Base-by-base conservation (phyloP, 2,329 filamentous ascomycete genomes). In the Neurospora crassa region DNA sequence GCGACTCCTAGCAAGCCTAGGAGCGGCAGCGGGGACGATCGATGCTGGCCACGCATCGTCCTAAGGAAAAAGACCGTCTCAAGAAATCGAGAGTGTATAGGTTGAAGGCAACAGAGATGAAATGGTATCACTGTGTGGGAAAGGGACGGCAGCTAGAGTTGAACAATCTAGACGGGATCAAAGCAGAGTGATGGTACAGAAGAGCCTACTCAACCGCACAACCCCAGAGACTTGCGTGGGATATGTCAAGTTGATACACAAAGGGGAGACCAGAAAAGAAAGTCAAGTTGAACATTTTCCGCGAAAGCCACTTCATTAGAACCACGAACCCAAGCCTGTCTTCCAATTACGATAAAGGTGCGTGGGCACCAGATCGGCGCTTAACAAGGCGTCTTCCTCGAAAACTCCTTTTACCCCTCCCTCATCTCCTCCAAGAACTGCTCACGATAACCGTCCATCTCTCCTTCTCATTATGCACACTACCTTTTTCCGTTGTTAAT, bases 31-130 rank as follows among this genome's bases (percentile, higher is more conserved):
- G 72, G 40, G 4, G 63, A 47, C 24, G 72, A 70, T 43, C 71
- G 10, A 12, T 67, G 69, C 11, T 24, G 29, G 24, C 67, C 70
- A 12, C 73, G 68, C 76, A 77, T 77, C 67, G 63, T 73, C 73
- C 14, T 5, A 5, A 40, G 29, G 24, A 40, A 2, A 40, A 34
- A 59, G 67, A 74, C 59, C 43, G 69, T 4, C 34, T 47, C 45
- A 59, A 59, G 7, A 34, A 4, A 0, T 45, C 3, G 10, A 1
- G 42, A n/a, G 11, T 42, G 0, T 41, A 70, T 40, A 29, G 68
- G 24, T 3, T 63, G 2, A 34, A 0, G 24, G 1, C 14, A 34
- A 20, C 20, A 5, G 47, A 24, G 16, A 14, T 37, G 11, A 47
- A 16, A 67, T 18, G 53, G 11, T 67, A 42, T 69, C 7, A 47